Percentiles rank a stretch among this genome's conserved stretches.
Conservation (phyloP, 2,329 filamentous ascomycete genomes). For the Ascochyta lentis region DNA sequence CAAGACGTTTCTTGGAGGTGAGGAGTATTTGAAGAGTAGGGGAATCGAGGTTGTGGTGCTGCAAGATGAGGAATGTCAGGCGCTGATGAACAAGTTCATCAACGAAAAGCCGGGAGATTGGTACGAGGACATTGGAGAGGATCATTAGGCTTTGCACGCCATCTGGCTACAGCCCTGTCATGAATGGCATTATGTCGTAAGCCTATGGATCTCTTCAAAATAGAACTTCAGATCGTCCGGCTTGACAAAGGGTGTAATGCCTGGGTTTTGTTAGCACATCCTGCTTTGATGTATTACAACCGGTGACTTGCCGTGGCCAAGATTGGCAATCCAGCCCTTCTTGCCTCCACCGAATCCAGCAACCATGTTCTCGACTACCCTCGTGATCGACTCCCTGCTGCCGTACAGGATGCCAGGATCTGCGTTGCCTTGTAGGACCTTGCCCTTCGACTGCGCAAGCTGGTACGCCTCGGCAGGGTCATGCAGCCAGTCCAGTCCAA, state of each 20-base stretch:
- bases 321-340: constrained; percentile 94
- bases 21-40: constrained; percentile 70
- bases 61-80: constrained; percentile 68
- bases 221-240: constrained; percentile 93
- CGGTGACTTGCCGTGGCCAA: constrained; percentile 79
- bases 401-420: constrained; percentile 95
- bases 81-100: constrained; percentile 76
- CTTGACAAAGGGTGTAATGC: constrained; percentile 92
- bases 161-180: not conserved
- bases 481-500: constrained; percentile 94
- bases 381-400: constrained; percentile 78
- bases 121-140: constrained; percentile 55
- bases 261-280: constrained; percentile 55
- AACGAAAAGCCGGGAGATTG: constrained; percentile 74
- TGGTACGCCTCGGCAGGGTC: constrained; percentile 84
- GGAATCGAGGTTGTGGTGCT: constrained; percentile 78
- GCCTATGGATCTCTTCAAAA: constrained; percentile 83
- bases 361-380: constrained; percentile 84
- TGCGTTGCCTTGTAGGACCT: constrained; percentile 90
- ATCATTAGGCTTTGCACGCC: constrained; percentile 10
- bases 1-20: constrained; percentile 74
- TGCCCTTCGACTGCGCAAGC: constrained; percentile 73
- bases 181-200: constrained; percentile 27
- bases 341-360: constrained; percentile 82
- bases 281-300: no score